Percentiles rank a stretch among this genome's conserved stretches.
Evolutionary conservation across 768 basidiomycete species (phyloP).

Genomic region (Ramaria sp.): DNA sequence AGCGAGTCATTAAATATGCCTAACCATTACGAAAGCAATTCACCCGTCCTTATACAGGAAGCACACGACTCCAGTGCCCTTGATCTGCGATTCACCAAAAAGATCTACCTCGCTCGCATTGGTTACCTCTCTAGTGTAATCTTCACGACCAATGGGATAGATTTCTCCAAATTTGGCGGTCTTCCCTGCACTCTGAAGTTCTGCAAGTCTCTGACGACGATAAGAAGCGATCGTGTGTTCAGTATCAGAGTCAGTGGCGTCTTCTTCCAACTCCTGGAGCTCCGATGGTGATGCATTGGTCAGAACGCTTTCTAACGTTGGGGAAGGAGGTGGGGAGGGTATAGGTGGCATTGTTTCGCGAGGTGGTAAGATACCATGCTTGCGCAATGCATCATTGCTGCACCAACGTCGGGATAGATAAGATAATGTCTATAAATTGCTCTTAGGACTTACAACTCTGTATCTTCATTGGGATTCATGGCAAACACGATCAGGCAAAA

Average conservation of each 20-base stretch:
- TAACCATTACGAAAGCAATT: constrained; percentile 19
- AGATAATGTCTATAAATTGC: neutral
- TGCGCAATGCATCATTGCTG: constrained; percentile 90
- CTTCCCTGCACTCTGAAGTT: constrained; percentile 46
- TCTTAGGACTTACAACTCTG: constrained; percentile 76
- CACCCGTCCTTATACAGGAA: constrained; percentile 94
- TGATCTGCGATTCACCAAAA: constrained; percentile 50
- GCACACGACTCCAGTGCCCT: constrained; percentile 87
- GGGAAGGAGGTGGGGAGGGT: constrained; percentile 76
- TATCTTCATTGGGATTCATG: constrained; percentile 82
- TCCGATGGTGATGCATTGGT: constrained; percentile 52
- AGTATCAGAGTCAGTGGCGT: constrained; percentile 63
- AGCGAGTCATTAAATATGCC: neutral
- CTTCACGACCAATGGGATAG: constrained; percentile 83
- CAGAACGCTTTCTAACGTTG: constrained; percentile 56
- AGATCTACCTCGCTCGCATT: constrained; percentile 74
- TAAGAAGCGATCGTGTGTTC: constrained; percentile 63
- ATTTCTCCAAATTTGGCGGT: constrained; percentile 72
- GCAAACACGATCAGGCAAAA: constrained; percentile 36
- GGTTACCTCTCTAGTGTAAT: constrained; percentile 91
- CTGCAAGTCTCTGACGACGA: constrained; percentile 49
- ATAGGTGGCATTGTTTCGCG: constrained; percentile 54
- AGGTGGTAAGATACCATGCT: constrained; percentile 83
- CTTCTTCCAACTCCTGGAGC: constrained; percentile 59
- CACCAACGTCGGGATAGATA: constrained; percentile 2